Conservation (phyloP, 495 filamentous ascomycete genomes). For the Penicillium cinerascens region DNA sequence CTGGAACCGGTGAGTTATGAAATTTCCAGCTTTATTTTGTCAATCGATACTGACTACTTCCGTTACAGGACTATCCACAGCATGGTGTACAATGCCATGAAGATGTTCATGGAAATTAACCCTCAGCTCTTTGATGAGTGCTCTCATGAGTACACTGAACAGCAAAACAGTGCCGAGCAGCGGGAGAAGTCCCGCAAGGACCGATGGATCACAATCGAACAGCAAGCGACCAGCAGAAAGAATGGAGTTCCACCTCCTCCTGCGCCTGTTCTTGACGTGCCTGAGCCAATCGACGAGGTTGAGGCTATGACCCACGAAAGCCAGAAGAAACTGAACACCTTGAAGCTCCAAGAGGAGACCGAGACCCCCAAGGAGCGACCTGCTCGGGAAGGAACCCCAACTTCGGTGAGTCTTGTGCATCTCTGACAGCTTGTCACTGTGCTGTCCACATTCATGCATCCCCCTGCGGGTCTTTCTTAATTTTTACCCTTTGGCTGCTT, state of each 20-base stretch:
- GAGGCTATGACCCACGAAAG: constrained; percentile 77
- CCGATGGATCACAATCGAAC: constrained; percentile 82
- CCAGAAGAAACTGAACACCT: constrained; percentile 74
- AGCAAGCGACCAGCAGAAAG: constrained; percentile 67
- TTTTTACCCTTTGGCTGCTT: constrained; percentile 12
- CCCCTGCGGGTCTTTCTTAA: constrained; percentile 14
- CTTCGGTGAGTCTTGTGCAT: constrained; percentile 40
- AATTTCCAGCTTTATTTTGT: neutral
- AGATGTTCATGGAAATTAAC: constrained; percentile 99
- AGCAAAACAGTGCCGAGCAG: constrained; percentile 82
- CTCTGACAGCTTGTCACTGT: constrained; percentile 22
- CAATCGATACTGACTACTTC: neutral
- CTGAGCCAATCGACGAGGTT: constrained; percentile 62
- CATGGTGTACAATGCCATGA: constrained; percentile 99
- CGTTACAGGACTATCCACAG: constrained; percentile 86
- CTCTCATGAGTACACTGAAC: constrained; percentile 96
- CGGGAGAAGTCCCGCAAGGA: constrained; percentile 70
- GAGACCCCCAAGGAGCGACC: constrained; percentile 44
- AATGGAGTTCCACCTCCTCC: constrained; percentile 48
- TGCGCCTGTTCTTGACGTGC: constrained; percentile 42
- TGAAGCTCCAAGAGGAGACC: constrained; percentile 76
- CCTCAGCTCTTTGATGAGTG: constrained; percentile 98
- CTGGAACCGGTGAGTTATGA: constrained; percentile 80
- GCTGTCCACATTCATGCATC: constrained; percentile 16
- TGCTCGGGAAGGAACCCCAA: constrained; percentile 39